Base-by-base conservation (phyloP, 2,329 filamentous ascomycete genomes). In the Aspergillus sp. region DNA sequence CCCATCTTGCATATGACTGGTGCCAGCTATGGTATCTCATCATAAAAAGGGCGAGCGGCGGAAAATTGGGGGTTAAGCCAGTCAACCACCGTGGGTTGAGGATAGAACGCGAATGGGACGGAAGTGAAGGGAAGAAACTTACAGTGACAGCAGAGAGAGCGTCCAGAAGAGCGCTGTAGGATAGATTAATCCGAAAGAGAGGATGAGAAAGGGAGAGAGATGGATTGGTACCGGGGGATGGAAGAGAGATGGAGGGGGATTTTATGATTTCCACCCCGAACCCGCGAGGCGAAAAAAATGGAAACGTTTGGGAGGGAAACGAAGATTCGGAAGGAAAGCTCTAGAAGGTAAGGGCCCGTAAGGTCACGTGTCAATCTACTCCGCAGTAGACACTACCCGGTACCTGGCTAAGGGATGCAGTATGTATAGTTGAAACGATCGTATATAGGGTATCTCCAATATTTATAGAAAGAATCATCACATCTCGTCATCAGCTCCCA, bases 21-120 rank as follows among this genome's bases (percentile, higher is more conserved):
- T 85, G 82, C 82, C 82, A 85, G 82, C 82, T 78, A 73, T 73
- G 60, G 67, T 69, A 67, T 80, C 66, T 84, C 82, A 83, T 85
- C 82, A 81, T 77, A 50, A 55, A 58, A 64, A 59, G 59, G 45
- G 46, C 44, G 54, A 56, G 35, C 20, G 36, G 22, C 22, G 20
- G 33, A 41, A 20, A n/a, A 42, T 20, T 38, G 19, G 19, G 44
- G 33, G 45, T 30, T 46, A 19, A 41, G 44, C 45, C 47, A 32
- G 13, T 38, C 11, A 8, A 38, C 35, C 16, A 17, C 10, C 8
- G 35, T 38, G 47, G 35, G 36, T 44, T 46, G 50, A 41, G 32
- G 33, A 14, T 26, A 35, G 52, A 43, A 35, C 20, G 32, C 7
- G 20, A 24, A 36, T 22, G n/a, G 4, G 43, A 24, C 57, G 44